Percentiles rank a stretch among this genome's conserved stretches.
Evolutionary conservation across 2,329 filamentous ascomycete genomes (phyloP).

Genomic region (Cordyceps javanica): DNA sequence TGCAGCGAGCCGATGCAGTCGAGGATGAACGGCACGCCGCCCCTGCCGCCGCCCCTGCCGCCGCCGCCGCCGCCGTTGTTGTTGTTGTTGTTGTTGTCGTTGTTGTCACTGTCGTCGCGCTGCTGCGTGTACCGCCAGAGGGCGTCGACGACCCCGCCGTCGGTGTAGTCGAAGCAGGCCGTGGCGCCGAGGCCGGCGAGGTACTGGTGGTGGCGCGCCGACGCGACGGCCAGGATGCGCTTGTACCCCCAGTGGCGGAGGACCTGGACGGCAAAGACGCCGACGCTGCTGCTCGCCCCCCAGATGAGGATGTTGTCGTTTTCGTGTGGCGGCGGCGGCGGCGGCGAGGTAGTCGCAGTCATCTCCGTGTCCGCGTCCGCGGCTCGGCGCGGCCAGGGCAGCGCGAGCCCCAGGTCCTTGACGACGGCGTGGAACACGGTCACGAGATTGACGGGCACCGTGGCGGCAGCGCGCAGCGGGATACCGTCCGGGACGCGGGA

Average conservation of each 20-base stretch:
- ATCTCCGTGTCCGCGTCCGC: constrained; percentile 25
- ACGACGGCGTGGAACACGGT: constrained; percentile 51
- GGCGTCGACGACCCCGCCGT: constrained; percentile 28
- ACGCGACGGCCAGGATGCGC: constrained; percentile 43
- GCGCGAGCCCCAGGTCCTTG: constrained; percentile 43
- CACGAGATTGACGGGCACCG: constrained; percentile 51
- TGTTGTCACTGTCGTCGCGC: constrained; percentile 15
- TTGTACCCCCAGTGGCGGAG: constrained; percentile 46
- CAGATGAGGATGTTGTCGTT: constrained; percentile 41
- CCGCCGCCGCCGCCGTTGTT: too few relatives aligned
- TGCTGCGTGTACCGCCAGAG: constrained; percentile 23
- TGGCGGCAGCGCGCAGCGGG: constrained; percentile 41
- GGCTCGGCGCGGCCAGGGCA: constrained; percentile 53
- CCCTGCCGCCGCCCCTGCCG: background rate
- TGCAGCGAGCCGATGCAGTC: constrained; percentile 50
- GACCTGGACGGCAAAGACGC: constrained; percentile 44
- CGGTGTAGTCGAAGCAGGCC: constrained; percentile 42
- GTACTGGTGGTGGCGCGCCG: constrained; percentile 37
- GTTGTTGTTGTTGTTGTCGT: too few relatives aligned
- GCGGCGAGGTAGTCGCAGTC: too few relatives aligned
- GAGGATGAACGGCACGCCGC: constrained; percentile 38
- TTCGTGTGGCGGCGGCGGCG: too few relatives aligned
- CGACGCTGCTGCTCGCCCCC: constrained; percentile 48
- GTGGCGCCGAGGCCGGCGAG: constrained; percentile 39
- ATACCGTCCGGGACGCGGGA: constrained; percentile 38